Percentiles rank a stretch among this genome's conserved stretches.
These are phyloP conservation scores for Ustilago curta DNA, from an alignment of 1,284 basidiomycete genomes.

Conservation along the genomic window DNA sequence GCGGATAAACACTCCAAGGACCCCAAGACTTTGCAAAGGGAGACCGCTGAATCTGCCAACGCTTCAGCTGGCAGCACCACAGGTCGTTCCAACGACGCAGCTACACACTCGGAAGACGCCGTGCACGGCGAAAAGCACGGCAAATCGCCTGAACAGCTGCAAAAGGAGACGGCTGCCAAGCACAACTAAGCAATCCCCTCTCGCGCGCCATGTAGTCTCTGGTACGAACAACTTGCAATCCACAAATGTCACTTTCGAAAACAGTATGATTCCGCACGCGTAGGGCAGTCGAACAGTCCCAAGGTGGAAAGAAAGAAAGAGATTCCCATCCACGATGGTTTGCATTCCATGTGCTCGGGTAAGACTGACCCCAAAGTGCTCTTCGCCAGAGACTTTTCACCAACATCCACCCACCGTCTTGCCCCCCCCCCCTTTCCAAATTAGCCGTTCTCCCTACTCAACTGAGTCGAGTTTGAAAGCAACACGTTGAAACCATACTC, in stretches of 20 bases:
- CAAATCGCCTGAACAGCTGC: constrained; percentile 48
- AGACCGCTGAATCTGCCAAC: constrained; percentile 30
- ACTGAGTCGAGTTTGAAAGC: constrained; percentile 20
- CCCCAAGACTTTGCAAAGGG: constrained; percentile 50
- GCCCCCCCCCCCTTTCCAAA: neutral
- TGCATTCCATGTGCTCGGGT: too few relatives aligned
- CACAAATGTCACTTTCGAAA: too few relatives aligned
- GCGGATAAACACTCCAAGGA: constrained; percentile 52
- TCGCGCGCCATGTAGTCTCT: too few relatives aligned
- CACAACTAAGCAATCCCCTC: constrained; percentile 9
- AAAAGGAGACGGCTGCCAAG: constrained; percentile 49
- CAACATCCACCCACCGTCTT: neutral
- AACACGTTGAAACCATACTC: constrained; percentile 31
- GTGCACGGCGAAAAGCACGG: constrained; percentile 54
- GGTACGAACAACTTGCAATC: neutral
- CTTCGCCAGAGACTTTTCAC: neutral
- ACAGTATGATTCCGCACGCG: too few relatives aligned
- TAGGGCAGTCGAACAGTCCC: too few relatives aligned
- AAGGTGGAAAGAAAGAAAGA: too few relatives aligned
- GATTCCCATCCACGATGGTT: too few relatives aligned
- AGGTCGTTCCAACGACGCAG: constrained; percentile 13
- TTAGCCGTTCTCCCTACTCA: constrained; percentile 1
- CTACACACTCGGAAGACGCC: constrained; percentile 53
- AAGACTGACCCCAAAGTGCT: too few relatives aligned
- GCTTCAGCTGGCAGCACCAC: constrained; percentile 1